Percentiles rank a stretch among this genome's conserved stretches.
Conservation (phyloP, 139 green algal species). For the Marvania coccoides region DNA sequence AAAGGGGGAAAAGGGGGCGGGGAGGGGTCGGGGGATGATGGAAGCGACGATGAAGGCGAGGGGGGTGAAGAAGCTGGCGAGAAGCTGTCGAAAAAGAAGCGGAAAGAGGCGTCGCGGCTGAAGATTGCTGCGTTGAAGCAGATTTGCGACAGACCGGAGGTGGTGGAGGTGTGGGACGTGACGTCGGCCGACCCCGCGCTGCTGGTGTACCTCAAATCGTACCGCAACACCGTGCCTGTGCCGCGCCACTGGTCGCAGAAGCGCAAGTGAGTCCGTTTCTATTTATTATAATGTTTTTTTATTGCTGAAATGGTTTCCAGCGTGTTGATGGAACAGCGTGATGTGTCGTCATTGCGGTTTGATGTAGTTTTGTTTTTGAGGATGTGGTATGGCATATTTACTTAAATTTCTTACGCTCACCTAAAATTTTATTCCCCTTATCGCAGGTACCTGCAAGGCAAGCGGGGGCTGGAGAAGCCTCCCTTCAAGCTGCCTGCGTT, state of each 20-base stretch:
- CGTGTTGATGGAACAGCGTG: too few relatives aligned
- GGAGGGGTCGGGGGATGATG: neutral
- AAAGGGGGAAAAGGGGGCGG: neutral
- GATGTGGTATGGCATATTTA: too few relatives aligned
- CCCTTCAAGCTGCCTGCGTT: conserved; percentile 96
- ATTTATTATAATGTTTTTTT: too few relatives aligned
- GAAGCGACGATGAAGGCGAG: conserved; percentile 20
- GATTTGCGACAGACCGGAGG: conserved; percentile 73
- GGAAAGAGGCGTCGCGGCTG: conserved; percentile 62
- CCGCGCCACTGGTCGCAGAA: conserved; percentile 97
- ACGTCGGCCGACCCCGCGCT: conserved; percentile 83
- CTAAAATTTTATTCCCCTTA: too few relatives aligned
- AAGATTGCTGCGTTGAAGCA: conserved; percentile 90
- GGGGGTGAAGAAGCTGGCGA: conserved; percentile 39
- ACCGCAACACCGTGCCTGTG: conserved; percentile 88
- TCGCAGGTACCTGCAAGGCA: conserved; percentile 83
- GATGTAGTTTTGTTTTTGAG: too few relatives aligned
- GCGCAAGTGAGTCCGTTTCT: too few relatives aligned
- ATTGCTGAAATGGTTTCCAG: too few relatives aligned
- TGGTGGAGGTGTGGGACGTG: conserved; percentile 98
- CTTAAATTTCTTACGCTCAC: too few relatives aligned
- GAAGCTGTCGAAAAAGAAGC: conserved; percentile 73
- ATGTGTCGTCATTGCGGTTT: too few relatives aligned
- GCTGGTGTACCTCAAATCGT: conserved; percentile 90
- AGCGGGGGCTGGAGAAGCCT: conserved; percentile 98